Conservation (phyloP, 2,329 filamentous ascomycete species). For the Trichophyton mentagrophytes region DNA sequence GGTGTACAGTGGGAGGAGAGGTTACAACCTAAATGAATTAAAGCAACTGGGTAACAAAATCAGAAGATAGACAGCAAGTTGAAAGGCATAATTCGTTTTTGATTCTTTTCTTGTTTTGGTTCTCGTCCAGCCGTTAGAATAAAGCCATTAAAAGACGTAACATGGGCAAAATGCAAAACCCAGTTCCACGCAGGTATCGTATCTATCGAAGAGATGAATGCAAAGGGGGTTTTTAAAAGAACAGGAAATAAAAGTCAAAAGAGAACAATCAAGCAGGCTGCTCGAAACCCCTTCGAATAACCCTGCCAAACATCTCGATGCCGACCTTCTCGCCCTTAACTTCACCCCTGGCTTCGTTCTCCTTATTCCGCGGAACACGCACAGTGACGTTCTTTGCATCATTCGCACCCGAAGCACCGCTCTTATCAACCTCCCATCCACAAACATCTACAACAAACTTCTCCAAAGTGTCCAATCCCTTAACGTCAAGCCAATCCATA, state of each 20-base stretch:
- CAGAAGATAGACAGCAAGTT: neutral
- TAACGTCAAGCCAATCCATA: constrained; percentile 62
- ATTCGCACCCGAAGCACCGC: constrained; percentile 22
- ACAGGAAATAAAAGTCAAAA: constrained; percentile 6
- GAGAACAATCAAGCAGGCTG: constrained; percentile 47
- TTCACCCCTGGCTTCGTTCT: constrained; percentile 93
- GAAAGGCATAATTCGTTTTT: neutral
- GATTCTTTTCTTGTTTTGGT: neutral
- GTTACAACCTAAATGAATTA: constrained; percentile 5
- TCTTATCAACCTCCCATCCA: constrained; percentile 67
- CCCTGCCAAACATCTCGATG: constrained; percentile 42
- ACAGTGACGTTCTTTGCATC: constrained; percentile 37
- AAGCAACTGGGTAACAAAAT: neutral
- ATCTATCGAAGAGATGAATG: neutral
- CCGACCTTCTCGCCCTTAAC: constrained; percentile 89
- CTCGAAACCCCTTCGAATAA: constrained; percentile 77
- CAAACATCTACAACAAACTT: constrained; percentile 78
- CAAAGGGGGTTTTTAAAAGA: neutral
- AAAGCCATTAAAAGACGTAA: constrained; percentile 5
- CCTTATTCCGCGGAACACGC: constrained; percentile 77
- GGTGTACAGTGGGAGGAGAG: constrained; percentile 94
- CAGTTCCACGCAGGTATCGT: neutral
- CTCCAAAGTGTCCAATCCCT: constrained; percentile 50
- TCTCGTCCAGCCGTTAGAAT: neutral
- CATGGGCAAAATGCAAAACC: neutral